Conservation (phyloP, 2,329 filamentous ascomycete genomes). For the Trichoderma simmonsii region DNA sequence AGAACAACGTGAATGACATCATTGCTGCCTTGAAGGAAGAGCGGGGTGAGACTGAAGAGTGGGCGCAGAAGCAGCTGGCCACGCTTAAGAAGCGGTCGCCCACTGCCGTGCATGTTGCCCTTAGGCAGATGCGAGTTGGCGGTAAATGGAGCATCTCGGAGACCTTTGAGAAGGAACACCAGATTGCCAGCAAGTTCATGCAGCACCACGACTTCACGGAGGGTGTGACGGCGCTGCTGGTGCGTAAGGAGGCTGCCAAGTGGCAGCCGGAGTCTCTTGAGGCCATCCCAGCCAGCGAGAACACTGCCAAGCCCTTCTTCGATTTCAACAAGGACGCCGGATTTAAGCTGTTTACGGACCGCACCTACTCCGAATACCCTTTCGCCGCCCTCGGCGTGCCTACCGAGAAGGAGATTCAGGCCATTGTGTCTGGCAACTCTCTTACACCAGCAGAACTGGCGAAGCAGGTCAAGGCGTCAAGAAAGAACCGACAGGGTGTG, state of each 20-base stretch:
- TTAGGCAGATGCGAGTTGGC: conserved; percentile 78
- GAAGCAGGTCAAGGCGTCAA: conserved; percentile 57
- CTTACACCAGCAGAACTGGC: conserved; percentile 57
- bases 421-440: conserved; percentile 39
- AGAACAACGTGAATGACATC: conserved; percentile 66
- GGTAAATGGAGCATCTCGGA: conserved; percentile 74
- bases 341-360: conserved; percentile 60
- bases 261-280: conserved; percentile 75
- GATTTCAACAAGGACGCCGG: conserved; percentile 40
- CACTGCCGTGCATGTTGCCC: conserved; percentile 78
- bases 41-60: conserved; percentile 55
- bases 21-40: conserved; percentile 61
- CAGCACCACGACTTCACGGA: conserved; percentile 84
- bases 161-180: conserved; percentile 81
- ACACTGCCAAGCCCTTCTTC: conserved; percentile 69
- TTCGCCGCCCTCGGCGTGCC: conserved; percentile 69
- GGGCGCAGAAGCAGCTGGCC: conserved; percentile 74
- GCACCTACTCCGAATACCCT: conserved; percentile 71
- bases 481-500: conserved; percentile 66
- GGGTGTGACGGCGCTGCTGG: conserved; percentile 79
- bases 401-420: conserved; percentile 59
- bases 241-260: conserved; percentile 65
- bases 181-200: conserved; percentile 88
- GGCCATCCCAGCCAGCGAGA: conserved; percentile 55
- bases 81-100: conserved; percentile 79